Conservation (phyloP, 1,284 basidiomycete genomes). For the Sphaerobolus stellatus region DNA sequence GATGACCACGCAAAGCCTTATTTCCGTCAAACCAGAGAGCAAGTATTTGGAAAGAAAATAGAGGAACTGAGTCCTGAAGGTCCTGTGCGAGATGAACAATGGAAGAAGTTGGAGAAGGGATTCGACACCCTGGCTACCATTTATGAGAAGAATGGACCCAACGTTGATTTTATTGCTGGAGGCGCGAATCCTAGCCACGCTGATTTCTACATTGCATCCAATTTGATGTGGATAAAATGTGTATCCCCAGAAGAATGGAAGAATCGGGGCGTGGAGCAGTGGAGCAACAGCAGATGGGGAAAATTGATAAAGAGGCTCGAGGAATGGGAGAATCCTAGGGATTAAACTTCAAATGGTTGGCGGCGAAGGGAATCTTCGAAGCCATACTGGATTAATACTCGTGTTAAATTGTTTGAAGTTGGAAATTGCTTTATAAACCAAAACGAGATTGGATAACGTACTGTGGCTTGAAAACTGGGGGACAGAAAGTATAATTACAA, state of each 20-base stretch:
- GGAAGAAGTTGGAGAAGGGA: not conserved
- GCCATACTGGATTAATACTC: too few species aligned
- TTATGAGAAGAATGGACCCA: conserved; percentile 26
- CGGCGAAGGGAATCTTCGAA: too few species aligned
- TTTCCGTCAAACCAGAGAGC: conserved; percentile 2
- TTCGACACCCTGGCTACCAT: conserved; percentile 24
- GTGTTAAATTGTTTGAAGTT: too few species aligned
- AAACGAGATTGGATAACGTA: too few species aligned
- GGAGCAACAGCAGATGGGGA: conserved; percentile 36
- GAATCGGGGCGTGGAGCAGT: conserved; percentile 25
- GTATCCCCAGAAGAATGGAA: conserved; percentile 21
- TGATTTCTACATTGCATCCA: conserved; percentile 31
- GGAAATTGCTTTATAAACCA: too few species aligned
- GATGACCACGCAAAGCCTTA: conserved; percentile 2
- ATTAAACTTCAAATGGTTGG: too few species aligned
- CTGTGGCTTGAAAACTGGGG: too few species aligned
- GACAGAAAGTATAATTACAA: too few species aligned
- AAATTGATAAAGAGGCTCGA: not conserved
- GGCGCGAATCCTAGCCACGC: conserved; percentile 37
- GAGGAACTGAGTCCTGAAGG: conserved; percentile 6
- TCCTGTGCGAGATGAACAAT: not conserved
- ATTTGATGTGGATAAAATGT: conserved; percentile 25
- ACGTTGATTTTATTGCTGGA: conserved; percentile 30
- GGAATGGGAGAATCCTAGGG: too few species aligned
- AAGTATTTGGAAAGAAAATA: not conserved